Evolutionary conservation across 2,329 filamentous ascomycete species (phyloP).

Genomic region (Calonectria honghensis): DNA sequence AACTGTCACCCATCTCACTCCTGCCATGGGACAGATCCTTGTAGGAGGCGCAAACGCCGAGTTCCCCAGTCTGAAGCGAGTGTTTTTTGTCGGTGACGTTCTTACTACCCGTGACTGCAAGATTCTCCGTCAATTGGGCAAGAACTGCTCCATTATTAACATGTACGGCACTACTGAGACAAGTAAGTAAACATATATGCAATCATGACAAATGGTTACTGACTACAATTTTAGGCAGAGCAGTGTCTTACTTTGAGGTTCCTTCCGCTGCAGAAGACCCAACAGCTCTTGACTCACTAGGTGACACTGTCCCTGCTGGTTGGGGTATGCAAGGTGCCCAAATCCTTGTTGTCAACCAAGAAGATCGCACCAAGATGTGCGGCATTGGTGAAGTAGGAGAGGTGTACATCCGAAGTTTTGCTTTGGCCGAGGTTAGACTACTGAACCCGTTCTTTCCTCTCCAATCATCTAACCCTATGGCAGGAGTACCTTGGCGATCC

Average conservation of each 20-base stretch:
- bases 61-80: slow-evolving; percentile 77
- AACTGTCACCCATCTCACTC: slow-evolving; percentile 91
- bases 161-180: slow-evolving; percentile 64
- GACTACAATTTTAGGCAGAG: slow-evolving; percentile 62
- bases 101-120: slow-evolving; percentile 89
- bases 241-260: slow-evolving; percentile 89
- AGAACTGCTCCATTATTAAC: slow-evolving; percentile 71
- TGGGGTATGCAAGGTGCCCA: slow-evolving; percentile 93
- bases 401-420: slow-evolving; percentile 78
- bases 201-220: slow-evolving; percentile 81
- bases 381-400: slow-evolving; percentile 89
- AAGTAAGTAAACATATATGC: background rate
- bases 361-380: slow-evolving; percentile 81
- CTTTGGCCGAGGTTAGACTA: too few relatives aligned
- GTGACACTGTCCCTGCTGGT: slow-evolving; percentile 87
- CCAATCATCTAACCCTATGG: slow-evolving; percentile 60
- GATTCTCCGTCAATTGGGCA: slow-evolving; percentile 83
- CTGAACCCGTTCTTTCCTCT: too few relatives aligned
- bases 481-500: slow-evolving; percentile 75
- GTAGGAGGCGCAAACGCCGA: slow-evolving; percentile 87
- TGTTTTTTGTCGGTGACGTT: slow-evolving; percentile 95
- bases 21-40: slow-evolving; percentile 96
- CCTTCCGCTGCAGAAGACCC: slow-evolving; percentile 79
- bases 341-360: slow-evolving; percentile 86
- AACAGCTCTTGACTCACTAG: slow-evolving; percentile 63